Evolutionary conservation across 1,284 basidiomycete species (phyloP), one percentile per base, ranked within the genome.

Genomic region (Puccinia horiana): DNA sequence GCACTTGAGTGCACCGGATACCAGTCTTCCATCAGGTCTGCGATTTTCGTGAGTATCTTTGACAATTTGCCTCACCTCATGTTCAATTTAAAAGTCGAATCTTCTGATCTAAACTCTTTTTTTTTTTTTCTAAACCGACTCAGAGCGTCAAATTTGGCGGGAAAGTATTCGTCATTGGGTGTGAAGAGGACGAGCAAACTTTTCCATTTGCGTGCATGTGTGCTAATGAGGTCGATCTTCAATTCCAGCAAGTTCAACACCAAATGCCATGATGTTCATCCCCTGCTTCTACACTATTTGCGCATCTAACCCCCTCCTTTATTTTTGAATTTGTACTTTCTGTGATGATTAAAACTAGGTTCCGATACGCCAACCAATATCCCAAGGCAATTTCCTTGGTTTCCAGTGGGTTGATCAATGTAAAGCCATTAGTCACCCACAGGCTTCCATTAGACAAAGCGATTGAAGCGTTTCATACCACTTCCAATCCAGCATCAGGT

Each of bases 371-470:
- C 86, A 86, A 86, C 78, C 85, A 85, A n/a, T 96, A 96, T 87
- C n/a, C n/a, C n/a, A 90, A 94, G 84, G 94, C 94, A n/a, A 93
- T 96, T 85, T 90, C 92, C 29, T 90, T 97, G 56, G 93, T 92
- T 49, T 88, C 92, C 16, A 90, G 90, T 83, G 93, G 93, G 69
- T 92, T 92, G 86, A 91, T 97, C 85, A 89, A 96, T 88, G 89
- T 97, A 84, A 95, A 93, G 88, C 92, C 94, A 18, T 89, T 98
- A 56, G 93, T 97, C 76, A 94, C 95, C 8, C 94, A 95, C 86
- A 89, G 92, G 37, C 96, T 92, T 88, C 86, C 89, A 26, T 92
- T 96, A 84, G 89, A 92, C 63, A 88, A 93, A 56, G 93, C 94
- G 32, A 88, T 91, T 69, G 88, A 90, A 82, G 95, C 95, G 4